Evolutionary conservation across 1,139 yeast species (phyloP).

Genomic region (Lodderomyces pseudojiufengensis): DNA sequence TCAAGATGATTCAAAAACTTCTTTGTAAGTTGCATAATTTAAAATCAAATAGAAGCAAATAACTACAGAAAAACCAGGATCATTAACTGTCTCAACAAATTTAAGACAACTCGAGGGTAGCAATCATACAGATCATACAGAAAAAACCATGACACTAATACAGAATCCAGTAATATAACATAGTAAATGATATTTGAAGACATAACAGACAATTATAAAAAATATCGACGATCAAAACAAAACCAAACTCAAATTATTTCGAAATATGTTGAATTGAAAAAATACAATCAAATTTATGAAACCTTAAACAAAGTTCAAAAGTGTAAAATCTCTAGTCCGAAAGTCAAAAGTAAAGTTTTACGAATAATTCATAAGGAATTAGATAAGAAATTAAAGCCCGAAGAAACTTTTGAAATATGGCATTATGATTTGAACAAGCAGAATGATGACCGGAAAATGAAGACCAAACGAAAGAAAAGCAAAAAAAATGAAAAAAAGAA

Average conservation of each 20-base stretch:
- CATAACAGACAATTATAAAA: conserved; percentile 13
- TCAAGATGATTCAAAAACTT: too few species aligned
- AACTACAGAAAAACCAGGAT: too few species aligned
- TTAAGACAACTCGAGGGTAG: too few species aligned
- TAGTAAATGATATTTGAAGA: conserved; percentile 20
- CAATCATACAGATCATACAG: too few species aligned
- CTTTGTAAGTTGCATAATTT: too few species aligned
- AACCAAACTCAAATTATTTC: conserved; percentile 13
- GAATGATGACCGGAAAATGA: conserved; percentile 3
- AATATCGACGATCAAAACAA: conserved; percentile 6
- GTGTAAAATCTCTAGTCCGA: conserved; percentile 13
- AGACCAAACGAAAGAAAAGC: background rate
- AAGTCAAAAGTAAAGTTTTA: conserved; percentile 15
- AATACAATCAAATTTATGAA: conserved; percentile 12
- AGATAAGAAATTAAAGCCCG: conserved; percentile 21
- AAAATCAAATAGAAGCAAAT: too few species aligned
- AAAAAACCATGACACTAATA: background rate
- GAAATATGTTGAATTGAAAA: conserved; percentile 19
- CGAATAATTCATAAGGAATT: conserved; percentile 16
- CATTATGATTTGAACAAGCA: conserved; percentile 13
- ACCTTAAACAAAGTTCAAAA: conserved; percentile 6
- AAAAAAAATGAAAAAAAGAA: background rate
- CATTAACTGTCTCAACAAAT: too few species aligned
- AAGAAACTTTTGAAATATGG: conserved; percentile 41
- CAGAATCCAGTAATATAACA: background rate